Base-by-base conservation (phyloP, 2,329 filamentous ascomycete species). In the Aspergillus melleus region DNA sequence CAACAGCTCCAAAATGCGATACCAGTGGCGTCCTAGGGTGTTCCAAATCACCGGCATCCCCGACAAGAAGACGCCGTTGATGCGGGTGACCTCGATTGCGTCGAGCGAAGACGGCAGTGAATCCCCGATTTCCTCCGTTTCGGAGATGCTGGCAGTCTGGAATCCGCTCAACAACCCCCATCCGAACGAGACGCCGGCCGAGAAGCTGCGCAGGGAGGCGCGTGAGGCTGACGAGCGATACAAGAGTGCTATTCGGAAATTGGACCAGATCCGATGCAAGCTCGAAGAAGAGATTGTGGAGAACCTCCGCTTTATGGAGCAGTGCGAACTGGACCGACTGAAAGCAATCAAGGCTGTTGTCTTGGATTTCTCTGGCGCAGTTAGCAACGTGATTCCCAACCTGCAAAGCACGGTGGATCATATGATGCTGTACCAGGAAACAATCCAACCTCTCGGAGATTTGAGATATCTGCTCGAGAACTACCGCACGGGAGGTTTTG, bases 381-480 rank as follows among this genome's bases (percentile, higher is more conserved):
- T 99, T 75, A 94, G 94, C 82, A 99, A 99, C 71, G 94, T 97
- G 69, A 98, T 99, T 64, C 96, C 95, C 19, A 96, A 91, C 71
- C 81, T 99, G 63, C 95, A 98, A 77, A 94, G 94, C 60, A 92
- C 93, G 0, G 92, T 99, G 24, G 95, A 99, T 79, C 92, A 96
- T 74, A 97, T 99, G 93, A 92, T 99, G 88, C 84, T 99, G 51
- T 99, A 96, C 79, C 95, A 99, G 76, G 95, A 99, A 81, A 98
- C 95, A 0, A 91, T 99, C n/a, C 95, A 98, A 76, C 95, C 95
- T 6, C 75, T 88, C 52, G 90, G 91, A 44, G 95, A 99, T 76
- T 80, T 99, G 67, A 86, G 95, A 64, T 99, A 98, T 75, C 84
- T 99, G 61, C 83, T 99, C 50, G 95, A 99, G 79, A 99, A 94